Percentiles rank a stretch among this genome's conserved stretches.
Conservation (phyloP, 2,329 filamentous ascomycete species). For the Pseudogymnoascus sp. region DNA sequence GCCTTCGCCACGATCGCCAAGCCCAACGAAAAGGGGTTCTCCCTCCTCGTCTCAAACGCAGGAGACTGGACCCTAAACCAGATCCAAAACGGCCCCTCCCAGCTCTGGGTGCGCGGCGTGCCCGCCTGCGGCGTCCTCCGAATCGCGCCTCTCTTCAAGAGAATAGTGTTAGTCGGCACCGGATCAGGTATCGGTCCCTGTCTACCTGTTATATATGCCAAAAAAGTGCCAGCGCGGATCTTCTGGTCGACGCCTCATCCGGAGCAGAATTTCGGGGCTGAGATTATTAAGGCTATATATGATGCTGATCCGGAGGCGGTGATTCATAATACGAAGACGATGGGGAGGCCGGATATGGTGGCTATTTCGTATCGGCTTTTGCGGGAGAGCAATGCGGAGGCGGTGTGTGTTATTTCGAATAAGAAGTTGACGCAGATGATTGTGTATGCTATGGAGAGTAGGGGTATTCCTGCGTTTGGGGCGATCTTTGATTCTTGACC, state of each 20-base stretch:
- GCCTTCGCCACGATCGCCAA: slow-evolving; percentile 67
- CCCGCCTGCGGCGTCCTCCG: slow-evolving; percentile 61
- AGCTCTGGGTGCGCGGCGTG: slow-evolving; percentile 61
- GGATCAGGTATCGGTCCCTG: slow-evolving; percentile 67
- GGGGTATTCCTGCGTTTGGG: slow-evolving; percentile 30
- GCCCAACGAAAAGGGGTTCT: slow-evolving; percentile 50
- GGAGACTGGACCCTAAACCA: slow-evolving; percentile 65
- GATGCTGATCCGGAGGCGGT: slow-evolving; percentile 26
- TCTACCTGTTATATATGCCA: slow-evolving; percentile 32
- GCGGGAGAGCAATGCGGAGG: slow-evolving; percentile 26
- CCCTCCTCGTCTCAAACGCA: slow-evolving; percentile 61
- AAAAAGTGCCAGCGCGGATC: slow-evolving; percentile 33
- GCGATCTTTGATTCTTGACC: slow-evolving; percentile 31
- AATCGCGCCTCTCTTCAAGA: slow-evolving; percentile 57
- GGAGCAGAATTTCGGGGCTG: slow-evolving; percentile 28
- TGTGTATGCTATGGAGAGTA: slow-evolving; percentile 27
- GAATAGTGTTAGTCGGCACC: slow-evolving; percentile 59
- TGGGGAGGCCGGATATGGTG: slow-evolving; percentile 28
- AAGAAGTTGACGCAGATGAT: slow-evolving; percentile 26
- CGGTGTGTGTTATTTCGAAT: slow-evolving; percentile 32
- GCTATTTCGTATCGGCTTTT: slow-evolving; percentile 23
- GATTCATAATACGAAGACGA: slow-evolving; percentile 27
- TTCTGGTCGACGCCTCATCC: slow-evolving; percentile 31
- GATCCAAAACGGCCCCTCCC: slow-evolving; percentile 52
- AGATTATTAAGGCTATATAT: slow-evolving; percentile 23